Base-by-base conservation (phyloP, 108 stramenopile species). In the Schizochytrium sp. region DNA sequence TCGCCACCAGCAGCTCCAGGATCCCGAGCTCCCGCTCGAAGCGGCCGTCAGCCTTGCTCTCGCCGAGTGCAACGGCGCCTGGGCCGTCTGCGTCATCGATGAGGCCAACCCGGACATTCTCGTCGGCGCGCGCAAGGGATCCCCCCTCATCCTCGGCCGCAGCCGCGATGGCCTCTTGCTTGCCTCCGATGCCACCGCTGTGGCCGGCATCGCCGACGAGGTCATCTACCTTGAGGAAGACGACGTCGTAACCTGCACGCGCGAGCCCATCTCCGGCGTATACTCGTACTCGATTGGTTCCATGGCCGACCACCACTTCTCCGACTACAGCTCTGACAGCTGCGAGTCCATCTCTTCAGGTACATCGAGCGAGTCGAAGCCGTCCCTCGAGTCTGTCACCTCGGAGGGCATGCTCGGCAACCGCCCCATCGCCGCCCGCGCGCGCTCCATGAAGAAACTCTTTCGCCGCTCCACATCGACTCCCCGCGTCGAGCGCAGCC, bases 161-260 rank as follows among this genome's bases (percentile, higher is more conserved):
- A 95, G 92, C 19, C 93, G 95, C 87, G 97, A 97, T 72, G 93
- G 96, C 21, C 97, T 96, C 60, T 98, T 96, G 91, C 93, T 99
- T 58, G 99, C 99, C 45, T 96, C 96, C 43, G 99, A 99, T 92
- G 98, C 98, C 0, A 95, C 97, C 12, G 99, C 99, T 5, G 98
- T 99, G 92, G 98, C 96, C 90, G 92, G 97, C 55, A 96, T 97
- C 95, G 98, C 99, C 25, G 98, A 99, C 92, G 97, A 98, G 58
- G 98, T 97, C 88, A 98, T 98, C 90, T 96, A 95, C 60, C 96
- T 99, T 16, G 87, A 60, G 87, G 57, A 58, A 10, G 87, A 58
- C 34, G 87, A 87, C 87, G 58, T 59, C 58, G 87, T 87, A 0
- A 23, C 41, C 58, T 87, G 87, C 58, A 53, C 51, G 16, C 76